These are phyloP conservation scores for Ceratocystis colombiana DNA, from an alignment of 2,329 filamentous ascomycete species.

Conservation along the genomic window DNA sequence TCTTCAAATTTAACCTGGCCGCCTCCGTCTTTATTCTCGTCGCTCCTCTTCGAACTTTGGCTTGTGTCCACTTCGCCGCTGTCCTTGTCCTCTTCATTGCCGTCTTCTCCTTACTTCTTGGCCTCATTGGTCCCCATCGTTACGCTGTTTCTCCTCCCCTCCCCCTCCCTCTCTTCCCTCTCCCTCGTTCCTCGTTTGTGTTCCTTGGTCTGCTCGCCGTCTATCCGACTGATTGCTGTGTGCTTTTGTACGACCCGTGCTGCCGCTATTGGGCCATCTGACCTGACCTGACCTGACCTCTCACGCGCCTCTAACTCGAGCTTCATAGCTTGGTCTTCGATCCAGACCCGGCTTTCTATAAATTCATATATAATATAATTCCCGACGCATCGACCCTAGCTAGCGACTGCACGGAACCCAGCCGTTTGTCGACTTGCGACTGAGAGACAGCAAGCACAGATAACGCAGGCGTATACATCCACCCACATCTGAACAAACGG, in stretches of 20 bases:
- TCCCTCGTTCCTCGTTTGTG: background rate
- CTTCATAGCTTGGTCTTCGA: too few relatives aligned
- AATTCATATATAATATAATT: too few relatives aligned
- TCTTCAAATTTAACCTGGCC: slow-evolving; percentile 5
- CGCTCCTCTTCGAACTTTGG: background rate
- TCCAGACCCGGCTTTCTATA: too few relatives aligned
- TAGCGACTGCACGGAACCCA: too few relatives aligned
- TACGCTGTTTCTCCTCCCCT: background rate
- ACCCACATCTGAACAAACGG: background rate
- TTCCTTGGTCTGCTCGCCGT: too few relatives aligned
- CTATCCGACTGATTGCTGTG: too few relatives aligned
- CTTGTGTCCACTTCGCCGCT: background rate
- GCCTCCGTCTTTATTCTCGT: slow-evolving; percentile 4
- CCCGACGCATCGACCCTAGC: too few relatives aligned
- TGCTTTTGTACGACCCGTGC: too few relatives aligned
- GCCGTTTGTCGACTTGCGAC: background rate
- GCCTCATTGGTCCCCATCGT: background rate
- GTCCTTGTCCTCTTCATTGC: background rate
- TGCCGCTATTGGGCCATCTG: too few relatives aligned
- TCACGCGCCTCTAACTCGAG: too few relatives aligned
- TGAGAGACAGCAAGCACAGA: background rate
- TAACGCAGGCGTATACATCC: background rate
- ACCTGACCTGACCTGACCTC: too few relatives aligned
- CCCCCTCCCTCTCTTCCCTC: background rate
- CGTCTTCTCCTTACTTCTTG: background rate